Evolutionary conservation across 2,329 filamentous ascomycete genomes (phyloP).

Genomic region (Scolecobasidium constrictum): DNA sequence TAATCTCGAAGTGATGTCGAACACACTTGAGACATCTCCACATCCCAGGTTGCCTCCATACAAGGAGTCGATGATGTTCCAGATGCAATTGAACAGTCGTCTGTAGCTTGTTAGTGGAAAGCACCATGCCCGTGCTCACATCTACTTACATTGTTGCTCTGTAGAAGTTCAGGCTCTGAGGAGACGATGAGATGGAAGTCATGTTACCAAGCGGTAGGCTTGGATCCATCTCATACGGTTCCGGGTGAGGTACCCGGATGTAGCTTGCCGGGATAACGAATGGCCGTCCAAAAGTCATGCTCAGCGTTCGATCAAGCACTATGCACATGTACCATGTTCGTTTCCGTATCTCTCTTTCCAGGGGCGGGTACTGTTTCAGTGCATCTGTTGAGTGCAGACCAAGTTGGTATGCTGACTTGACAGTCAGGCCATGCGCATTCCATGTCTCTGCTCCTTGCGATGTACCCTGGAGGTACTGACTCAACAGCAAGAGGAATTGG

Average conservation of each 20-base stretch:
- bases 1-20: not conserved
- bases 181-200: not conserved
- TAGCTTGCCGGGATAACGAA: constrained; percentile 8
- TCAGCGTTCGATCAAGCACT: constrained; percentile 25
- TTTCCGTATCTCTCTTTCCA: constrained; percentile 37
- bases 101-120: not conserved
- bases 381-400: constrained; percentile 38
- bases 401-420: constrained; percentile 40
- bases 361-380: constrained; percentile 22
- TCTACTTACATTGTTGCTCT: constrained; percentile 4
- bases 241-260: not conserved
- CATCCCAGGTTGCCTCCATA: not conserved
- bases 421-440: constrained; percentile 42
- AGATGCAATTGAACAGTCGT: not conserved
- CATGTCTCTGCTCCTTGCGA: constrained; percentile 43
- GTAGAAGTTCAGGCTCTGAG: not conserved
- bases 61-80: constrained; percentile 1
- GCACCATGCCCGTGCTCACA: not conserved
- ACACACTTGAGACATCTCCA: not conserved
- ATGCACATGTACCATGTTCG: constrained; percentile 41
- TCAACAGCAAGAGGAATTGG: constrained; percentile 38
- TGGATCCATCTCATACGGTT: not conserved
- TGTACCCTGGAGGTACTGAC: constrained; percentile 44
- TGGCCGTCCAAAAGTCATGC: constrained; percentile 14
- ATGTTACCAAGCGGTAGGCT: not conserved